These are phyloP conservation scores for Cercospora sesami DNA, from an alignment of 2,329 filamentous ascomycete species.

Conservation along the genomic window DNA sequence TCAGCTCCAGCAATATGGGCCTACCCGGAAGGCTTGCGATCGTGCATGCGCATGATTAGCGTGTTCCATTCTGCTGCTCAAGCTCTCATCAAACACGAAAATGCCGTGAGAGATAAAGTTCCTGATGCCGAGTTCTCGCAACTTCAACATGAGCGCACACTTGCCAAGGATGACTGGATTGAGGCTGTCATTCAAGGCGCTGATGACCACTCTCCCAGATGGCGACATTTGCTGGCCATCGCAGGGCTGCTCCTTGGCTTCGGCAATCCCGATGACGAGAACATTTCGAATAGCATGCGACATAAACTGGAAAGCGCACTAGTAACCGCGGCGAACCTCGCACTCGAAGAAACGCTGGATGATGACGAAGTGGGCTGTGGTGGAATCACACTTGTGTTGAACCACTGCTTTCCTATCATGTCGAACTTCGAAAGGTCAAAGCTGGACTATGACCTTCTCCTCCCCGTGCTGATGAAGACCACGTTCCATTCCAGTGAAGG, in stretches of 20 bases:
- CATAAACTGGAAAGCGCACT: slow-evolving; percentile 71
- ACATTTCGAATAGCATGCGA: slow-evolving; percentile 64
- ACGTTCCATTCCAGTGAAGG: slow-evolving; percentile 71
- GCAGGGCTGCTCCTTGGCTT: slow-evolving; percentile 77
- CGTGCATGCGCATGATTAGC: slow-evolving; percentile 66
- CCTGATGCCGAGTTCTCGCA: slow-evolving; percentile 30
- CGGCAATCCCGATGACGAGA: slow-evolving; percentile 62
- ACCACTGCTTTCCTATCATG: slow-evolving; percentile 73
- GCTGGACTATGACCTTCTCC: slow-evolving; percentile 65
- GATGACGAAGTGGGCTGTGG: slow-evolving; percentile 52
- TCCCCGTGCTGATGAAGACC: slow-evolving; percentile 68
- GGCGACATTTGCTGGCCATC: slow-evolving; percentile 81
- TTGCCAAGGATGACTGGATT: slow-evolving; percentile 57
- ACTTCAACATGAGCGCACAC: slow-evolving; percentile 36
- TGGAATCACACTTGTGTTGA: slow-evolving; percentile 68
- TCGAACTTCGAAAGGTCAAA: slow-evolving; percentile 59
- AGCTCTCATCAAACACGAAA: slow-evolving; percentile 53
- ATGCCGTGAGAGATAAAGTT: slow-evolving; percentile 36
- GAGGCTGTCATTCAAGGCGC: slow-evolving; percentile 60
- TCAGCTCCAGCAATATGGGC: slow-evolving; percentile 71
- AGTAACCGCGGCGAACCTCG: slow-evolving; percentile 73
- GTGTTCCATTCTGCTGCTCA: slow-evolving; percentile 69
- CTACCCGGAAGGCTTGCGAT: slow-evolving; percentile 60
- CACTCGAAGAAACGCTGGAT: slow-evolving; percentile 59
- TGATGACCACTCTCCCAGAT: slow-evolving; percentile 64